Evolutionary conservation across 2,329 filamentous ascomycete genomes (phyloP), one percentile per base, ranked within the genome.

Genomic region (Pyricularia sp.): DNA sequence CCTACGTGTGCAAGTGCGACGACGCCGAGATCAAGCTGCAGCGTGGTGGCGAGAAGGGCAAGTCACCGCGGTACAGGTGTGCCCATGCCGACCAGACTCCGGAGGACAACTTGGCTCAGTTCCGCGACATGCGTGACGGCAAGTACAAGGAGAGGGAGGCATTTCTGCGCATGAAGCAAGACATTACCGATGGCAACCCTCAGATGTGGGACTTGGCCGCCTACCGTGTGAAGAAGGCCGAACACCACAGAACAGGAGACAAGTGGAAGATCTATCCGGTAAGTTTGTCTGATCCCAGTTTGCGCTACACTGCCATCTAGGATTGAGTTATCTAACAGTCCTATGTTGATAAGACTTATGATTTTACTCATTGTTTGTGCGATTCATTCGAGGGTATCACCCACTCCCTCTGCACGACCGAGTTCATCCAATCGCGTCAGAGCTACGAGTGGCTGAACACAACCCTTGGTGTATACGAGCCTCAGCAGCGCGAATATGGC

Each of bases 121-220:
- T 97, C 75, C 82, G 91, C 67, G 90, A 86, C 60, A 97, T 97
- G 93, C 83, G 87, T 63, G 91, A 96, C 72, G 93, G 93, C 24
- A 90, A 93, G 76, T 97, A 97, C 77, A 87, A 89, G 74, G 88
- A 91, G 0, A 86, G 87, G 71, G 88, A 91, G 74, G 93, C 91
- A 1, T 89, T 91, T 71, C 79, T 97, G 64, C 87, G 93, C 67
- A 97, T 97, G 93, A 96, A 96, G 79, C 91, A 96, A 81, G 84
- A 91, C 68, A 90, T 91, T 68, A 84, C 85, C 63, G 88, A 88
- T 70, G 88, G 88, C 33, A 97, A 97, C 74, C 92, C 93, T 7
- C 91, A 96, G 76, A 93, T 96, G 90, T 97, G 93, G 93, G 93
- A 97, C 79, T 78, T 96, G 64, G 90, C 90, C 1, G 93, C 93